Evolutionary conservation across 2,329 filamentous ascomycete species (phyloP).

Genomic region (Meredithiella fracta): DNA sequence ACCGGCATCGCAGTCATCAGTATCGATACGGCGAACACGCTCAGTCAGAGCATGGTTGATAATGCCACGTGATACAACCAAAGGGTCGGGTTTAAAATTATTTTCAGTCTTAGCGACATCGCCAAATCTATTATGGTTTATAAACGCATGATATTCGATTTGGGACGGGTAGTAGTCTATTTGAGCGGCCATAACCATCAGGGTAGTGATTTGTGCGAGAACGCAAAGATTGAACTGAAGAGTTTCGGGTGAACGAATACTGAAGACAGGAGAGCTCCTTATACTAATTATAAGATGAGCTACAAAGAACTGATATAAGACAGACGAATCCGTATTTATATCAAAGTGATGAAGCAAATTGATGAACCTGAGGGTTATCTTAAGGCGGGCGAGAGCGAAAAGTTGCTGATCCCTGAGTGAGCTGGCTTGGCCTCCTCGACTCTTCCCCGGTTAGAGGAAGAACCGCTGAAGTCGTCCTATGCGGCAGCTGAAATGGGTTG

Average conservation of each 20-base stretch:
- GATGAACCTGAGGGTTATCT: constrained; percentile 42
- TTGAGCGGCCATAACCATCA: constrained; percentile 51
- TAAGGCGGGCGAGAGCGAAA: constrained; percentile 92
- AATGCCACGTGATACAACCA: constrained; percentile 49
- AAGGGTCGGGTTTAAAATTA: constrained; percentile 15
- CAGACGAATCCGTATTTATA: constrained; percentile 9
- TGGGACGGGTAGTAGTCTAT: constrained; percentile 36
- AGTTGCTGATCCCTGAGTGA: constrained; percentile 78
- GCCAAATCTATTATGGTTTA: constrained; percentile 28
- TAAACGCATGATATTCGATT: constrained; percentile 33
- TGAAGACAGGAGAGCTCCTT: constrained; percentile 7
- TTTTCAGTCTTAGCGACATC: constrained; percentile 5
- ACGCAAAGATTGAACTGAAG: constrained; percentile 1
- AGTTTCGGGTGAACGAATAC: neutral
- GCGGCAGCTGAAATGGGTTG: constrained; percentile 81
- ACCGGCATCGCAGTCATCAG: constrained; percentile 74
- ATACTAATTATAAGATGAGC: constrained; percentile 12
- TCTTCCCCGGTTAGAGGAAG: constrained; percentile 99
- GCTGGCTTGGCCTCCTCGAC: constrained; percentile 96
- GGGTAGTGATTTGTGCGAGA: constrained; percentile 11
- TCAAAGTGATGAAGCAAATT: neutral
- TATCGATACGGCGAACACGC: constrained; percentile 69
- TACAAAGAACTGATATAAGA: constrained; percentile 16
- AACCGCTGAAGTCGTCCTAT: constrained; percentile 96
- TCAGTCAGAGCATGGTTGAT: constrained; percentile 76